These are phyloP conservation scores for Cocos nucifera DNA, from an alignment of 176 grass and related monocot genomes.

Conservation along the genomic window DNA sequence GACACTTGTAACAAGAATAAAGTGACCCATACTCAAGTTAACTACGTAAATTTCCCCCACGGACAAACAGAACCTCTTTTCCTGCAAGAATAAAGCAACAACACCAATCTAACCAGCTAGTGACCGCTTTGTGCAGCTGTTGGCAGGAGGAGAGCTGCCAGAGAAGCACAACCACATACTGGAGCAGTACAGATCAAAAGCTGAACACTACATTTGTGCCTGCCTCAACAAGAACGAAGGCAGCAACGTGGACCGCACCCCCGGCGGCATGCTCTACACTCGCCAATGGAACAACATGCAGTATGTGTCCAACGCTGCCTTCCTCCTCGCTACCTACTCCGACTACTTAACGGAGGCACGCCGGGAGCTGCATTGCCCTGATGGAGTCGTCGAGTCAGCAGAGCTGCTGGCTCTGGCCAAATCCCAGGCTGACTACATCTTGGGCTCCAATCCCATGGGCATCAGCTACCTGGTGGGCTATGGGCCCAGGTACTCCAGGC, in stretches of 20 bases:
- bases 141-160: constrained; percentile 40
- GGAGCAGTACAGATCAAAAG: constrained; percentile 65
- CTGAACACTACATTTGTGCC: constrained; percentile 81
- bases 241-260: constrained; percentile 57
- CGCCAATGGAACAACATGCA: constrained; percentile 84
- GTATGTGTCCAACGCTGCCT: constrained; percentile 69
- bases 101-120: background rate
- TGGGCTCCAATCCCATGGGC: constrained; percentile 66
- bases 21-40: no score
- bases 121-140: constrained; percentile 33
- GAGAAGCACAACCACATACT: constrained; percentile 29
- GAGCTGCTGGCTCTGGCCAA: constrained; percentile 57
- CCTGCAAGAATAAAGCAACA: no score
- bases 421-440: constrained; percentile 70
- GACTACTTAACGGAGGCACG: constrained; percentile 17
- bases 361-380: constrained; percentile 33
- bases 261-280: constrained; percentile 67
- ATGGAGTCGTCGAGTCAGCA: constrained; percentile 4
- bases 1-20: no score
- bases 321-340: constrained; percentile 68
- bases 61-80: no score
- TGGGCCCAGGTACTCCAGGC: constrained; percentile 41
- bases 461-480: constrained; percentile 80
- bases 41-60: no score
- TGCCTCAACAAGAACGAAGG: constrained; percentile 66